Percentiles rank a stretch among this genome's conserved stretches.
Evolutionary conservation across 2,329 filamentous ascomycete genomes (phyloP).

Genomic region (Fusarium papillatum): DNA sequence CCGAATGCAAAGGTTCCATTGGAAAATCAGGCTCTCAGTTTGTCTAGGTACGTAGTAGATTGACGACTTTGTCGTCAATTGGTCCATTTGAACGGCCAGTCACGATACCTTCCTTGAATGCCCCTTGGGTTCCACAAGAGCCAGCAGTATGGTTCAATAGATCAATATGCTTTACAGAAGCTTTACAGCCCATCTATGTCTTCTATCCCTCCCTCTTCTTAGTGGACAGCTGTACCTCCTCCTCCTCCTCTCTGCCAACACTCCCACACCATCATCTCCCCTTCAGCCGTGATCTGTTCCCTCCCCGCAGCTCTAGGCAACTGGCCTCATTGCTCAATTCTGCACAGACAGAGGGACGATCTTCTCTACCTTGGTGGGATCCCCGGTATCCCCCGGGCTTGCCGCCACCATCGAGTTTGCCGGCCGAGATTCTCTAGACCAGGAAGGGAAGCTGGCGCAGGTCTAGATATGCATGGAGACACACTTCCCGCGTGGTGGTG

Average conservation of each 20-base stretch:
- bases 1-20: slow-evolving; percentile 19
- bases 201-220: background rate
- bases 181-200: background rate
- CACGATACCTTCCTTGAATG: background rate
- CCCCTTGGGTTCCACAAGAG: background rate
- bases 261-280: background rate
- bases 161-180: background rate
- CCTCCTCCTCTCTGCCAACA: background rate
- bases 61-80: background rate
- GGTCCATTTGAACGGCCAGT: background rate
- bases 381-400: slow-evolving; percentile 13
- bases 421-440: slow-evolving; percentile 3
- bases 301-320: background rate
- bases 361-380: background rate
- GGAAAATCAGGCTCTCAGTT: background rate
- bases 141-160: background rate
- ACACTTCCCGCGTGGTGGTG: background rate
- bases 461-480: slow-evolving; percentile 1
- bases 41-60: background rate
- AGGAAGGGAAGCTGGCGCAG: slow-evolving; percentile 8
- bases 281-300: background rate
- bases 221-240: background rate
- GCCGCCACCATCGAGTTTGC: slow-evolving; percentile 4
- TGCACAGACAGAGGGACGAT: slow-evolving; percentile 12
- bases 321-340: slow-evolving; percentile 1